Evolutionary conservation across 805 yeast genomes (phyloP).

Genomic region (Starmerella geochares): DNA sequence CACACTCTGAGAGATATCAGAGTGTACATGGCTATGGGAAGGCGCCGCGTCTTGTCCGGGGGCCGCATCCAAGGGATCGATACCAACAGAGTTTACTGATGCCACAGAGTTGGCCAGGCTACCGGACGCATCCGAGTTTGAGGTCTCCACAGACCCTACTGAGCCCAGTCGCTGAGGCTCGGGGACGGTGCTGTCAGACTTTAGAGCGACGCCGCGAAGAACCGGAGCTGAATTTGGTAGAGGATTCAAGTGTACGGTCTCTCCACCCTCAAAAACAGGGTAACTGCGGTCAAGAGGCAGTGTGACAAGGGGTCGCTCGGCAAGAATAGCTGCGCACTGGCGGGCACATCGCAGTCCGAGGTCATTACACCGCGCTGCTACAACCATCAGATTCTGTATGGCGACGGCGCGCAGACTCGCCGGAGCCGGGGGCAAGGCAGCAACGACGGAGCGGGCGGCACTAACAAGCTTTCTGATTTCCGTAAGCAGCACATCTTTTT

Average conservation of each 20-base stretch:
- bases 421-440: slow-evolving; percentile 23
- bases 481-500: slow-evolving; percentile 30
- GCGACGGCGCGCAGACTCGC: slow-evolving; percentile 19
- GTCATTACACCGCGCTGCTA: slow-evolving; percentile 31
- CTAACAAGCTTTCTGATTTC: slow-evolving; percentile 31
- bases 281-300: slow-evolving; percentile 26
- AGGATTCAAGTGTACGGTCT: background rate
- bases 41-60: background rate
- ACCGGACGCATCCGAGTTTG: background rate
- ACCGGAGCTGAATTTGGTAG: background rate
- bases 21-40: background rate
- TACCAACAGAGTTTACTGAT: background rate
- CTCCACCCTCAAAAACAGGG: slow-evolving; percentile 26
- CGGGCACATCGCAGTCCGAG: slow-evolving; percentile 20
- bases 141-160: background rate
- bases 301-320: slow-evolving; percentile 29
- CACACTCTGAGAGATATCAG: background rate
- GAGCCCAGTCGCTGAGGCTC: background rate
- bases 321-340: slow-evolving; percentile 24
- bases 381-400: slow-evolving; percentile 25
- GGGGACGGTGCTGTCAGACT: background rate
- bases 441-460: slow-evolving; percentile 33
- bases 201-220: background rate
- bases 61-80: background rate
- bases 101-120: background rate